These are phyloP conservation scores for Metschnikowia cubensis DNA, from an alignment of 805 yeast species.

Conservation along the genomic window DNA sequence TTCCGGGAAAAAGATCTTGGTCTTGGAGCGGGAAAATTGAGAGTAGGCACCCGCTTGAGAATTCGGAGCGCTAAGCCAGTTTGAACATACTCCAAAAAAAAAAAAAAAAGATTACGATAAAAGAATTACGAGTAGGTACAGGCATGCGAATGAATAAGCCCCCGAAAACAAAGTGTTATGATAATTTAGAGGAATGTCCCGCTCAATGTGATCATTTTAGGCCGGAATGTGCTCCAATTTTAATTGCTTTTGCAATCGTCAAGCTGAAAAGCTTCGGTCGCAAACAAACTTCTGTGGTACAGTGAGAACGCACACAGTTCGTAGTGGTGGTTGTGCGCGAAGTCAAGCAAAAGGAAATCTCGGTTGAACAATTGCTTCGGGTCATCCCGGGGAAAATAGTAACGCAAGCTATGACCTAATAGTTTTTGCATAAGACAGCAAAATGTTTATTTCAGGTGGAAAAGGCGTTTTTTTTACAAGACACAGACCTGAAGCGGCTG, in stretches of 20 bases:
- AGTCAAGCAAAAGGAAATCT: neutral
- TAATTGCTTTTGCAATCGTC: no score
- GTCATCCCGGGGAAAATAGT: neutral
- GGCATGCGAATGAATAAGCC: neutral
- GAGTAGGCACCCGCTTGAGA: neutral
- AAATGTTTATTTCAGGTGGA: no score
- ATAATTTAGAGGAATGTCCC: no score
- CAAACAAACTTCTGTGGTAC: neutral
- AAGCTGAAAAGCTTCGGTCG: neutral
- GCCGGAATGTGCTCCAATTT: no score
- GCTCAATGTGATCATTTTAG: no score
- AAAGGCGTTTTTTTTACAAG: no score
- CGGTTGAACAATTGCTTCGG: neutral
- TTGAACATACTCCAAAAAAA: neutral
- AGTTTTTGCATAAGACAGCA: neutral
- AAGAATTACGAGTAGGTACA: conserved; percentile 3
- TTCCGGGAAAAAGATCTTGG: neutral
- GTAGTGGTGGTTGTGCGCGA: conserved; percentile 1
- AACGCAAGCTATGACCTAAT: neutral
- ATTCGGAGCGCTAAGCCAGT: conserved; percentile 1
- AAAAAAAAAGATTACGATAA: conserved; percentile 2
- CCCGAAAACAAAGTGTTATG: neutral
- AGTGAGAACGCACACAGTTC: neutral
- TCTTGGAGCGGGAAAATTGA: neutral
- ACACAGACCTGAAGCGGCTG: neutral